These are phyloP conservation scores for Huntiella bhutanensis DNA, from an alignment of 2,329 filamentous ascomycete genomes.

Conservation along the genomic window DNA sequence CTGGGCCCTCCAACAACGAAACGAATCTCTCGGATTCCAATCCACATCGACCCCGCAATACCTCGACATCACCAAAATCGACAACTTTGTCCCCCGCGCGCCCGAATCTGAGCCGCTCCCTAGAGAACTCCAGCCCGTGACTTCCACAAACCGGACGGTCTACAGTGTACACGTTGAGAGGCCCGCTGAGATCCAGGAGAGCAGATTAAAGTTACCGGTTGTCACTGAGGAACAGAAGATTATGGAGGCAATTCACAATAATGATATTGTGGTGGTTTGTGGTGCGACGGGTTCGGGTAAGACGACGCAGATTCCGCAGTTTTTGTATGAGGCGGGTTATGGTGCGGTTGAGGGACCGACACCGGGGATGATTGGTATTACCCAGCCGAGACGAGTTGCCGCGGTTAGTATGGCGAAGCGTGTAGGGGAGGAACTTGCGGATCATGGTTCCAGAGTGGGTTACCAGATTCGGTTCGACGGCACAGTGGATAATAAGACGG, in stretches of 20 bases:
- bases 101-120: conserved; percentile 55
- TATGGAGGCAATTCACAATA: conserved; percentile 92
- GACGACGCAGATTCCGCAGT: conserved; percentile 93
- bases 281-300: conserved; percentile 94
- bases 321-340: conserved; percentile 85
- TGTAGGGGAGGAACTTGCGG: conserved; percentile 68
- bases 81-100: conserved; percentile 46
- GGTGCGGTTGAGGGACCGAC: conserved; percentile 60
- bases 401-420: conserved; percentile 94
- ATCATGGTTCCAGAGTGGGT: conserved; percentile 57
- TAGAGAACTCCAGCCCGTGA: conserved; percentile 41
- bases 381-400: conserved; percentile 83
- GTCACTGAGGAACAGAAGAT: conserved; percentile 92
- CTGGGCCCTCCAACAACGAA: conserved; percentile 77
- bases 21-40: conserved; percentile 55
- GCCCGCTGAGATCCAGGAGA: conserved; percentile 53
- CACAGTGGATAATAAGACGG: conserved; percentile 58
- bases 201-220: conserved; percentile 65
- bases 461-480: conserved; percentile 95
- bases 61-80: conserved; percentile 34
- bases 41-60: conserved; percentile 25
- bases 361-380: conserved; percentile 84
- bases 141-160: conserved; percentile 46
- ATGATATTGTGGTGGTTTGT: conserved; percentile 77
- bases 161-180: conserved; percentile 57